These are phyloP conservation scores for Jimgerdemannia lactiflua DNA, from an alignment of 192 early-diverging fungal genomes.

Conservation along the genomic window DNA sequence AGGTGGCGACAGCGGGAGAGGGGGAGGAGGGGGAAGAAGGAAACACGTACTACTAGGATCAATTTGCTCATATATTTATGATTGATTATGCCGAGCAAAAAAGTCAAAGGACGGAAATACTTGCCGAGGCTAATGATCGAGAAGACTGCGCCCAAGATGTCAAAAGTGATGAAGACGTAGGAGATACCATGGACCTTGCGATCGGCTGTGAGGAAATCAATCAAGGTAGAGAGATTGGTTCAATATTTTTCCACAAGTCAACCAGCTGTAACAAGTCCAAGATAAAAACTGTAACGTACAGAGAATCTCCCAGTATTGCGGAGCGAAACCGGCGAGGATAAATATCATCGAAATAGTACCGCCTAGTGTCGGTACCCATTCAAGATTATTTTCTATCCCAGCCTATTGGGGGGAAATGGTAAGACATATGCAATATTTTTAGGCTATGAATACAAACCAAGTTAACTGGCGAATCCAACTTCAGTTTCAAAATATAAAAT, in stretches of 20 bases:
- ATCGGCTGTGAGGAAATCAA: constrained; percentile 9
- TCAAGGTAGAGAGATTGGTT: neutral
- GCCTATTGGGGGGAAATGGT: too few relatives aligned
- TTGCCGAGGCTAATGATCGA: constrained; percentile 39
- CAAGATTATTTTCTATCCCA: constrained; percentile 3
- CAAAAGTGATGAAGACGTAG: constrained; percentile 39
- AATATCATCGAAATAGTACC: constrained; percentile 41
- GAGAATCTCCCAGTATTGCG: constrained; percentile 41
- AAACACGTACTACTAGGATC: too few relatives aligned
- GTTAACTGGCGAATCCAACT: too few relatives aligned
- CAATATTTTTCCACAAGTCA: neutral
- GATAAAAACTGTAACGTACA: constrained; percentile 4
- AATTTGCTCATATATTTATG: neutral
- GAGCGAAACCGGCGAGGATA: constrained; percentile 35
- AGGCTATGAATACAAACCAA: too few relatives aligned
- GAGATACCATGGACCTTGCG: constrained; percentile 35
- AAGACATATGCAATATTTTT: too few relatives aligned
- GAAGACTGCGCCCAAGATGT: constrained; percentile 38
- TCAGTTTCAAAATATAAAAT: too few relatives aligned
- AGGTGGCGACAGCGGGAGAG: too few relatives aligned
- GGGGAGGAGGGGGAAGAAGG: too few relatives aligned
- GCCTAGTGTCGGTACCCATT: constrained; percentile 31
- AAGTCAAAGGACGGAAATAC: neutral
- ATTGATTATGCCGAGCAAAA: neutral
- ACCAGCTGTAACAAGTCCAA: neutral